Conservation (phyloP, 2,329 filamentous ascomycete genomes). For the Colletotrichum sp. region DNA sequence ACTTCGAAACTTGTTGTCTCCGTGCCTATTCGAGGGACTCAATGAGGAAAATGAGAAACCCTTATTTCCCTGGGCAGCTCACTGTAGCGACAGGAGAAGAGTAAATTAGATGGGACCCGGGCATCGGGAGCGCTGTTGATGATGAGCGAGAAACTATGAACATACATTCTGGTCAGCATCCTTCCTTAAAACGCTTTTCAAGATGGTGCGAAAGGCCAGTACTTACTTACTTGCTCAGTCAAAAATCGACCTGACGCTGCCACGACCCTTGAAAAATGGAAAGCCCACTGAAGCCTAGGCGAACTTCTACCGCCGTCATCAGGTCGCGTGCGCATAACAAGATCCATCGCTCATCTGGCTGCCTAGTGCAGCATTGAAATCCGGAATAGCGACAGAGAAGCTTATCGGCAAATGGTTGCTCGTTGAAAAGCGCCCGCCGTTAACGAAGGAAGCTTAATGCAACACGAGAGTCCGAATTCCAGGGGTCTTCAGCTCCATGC, state of each 20-base stretch:
- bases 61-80: background rate
- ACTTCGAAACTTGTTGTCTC: background rate
- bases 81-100: background rate
- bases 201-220: background rate
- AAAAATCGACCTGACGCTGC: background rate
- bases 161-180: background rate
- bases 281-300: background rate
- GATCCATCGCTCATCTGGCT: background rate
- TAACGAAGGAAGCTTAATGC: background rate
- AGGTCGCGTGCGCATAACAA: background rate
- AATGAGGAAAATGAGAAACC: background rate
- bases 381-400: background rate
- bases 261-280: background rate
- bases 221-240: background rate
- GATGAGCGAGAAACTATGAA: background rate
- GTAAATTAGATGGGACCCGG: background rate
- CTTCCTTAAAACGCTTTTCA: fast-evolving
- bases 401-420: background rate
- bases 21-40: background rate
- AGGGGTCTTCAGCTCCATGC: background rate
- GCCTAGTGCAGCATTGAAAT: background rate
- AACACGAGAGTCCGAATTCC: background rate
- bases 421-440: background rate
- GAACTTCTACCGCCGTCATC: background rate
- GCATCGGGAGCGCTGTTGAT: background rate